Evolutionary conservation across 768 basidiomycete species (phyloP), one percentile per base, ranked within the genome.

Genomic region (Amanita pseudoporphyria): DNA sequence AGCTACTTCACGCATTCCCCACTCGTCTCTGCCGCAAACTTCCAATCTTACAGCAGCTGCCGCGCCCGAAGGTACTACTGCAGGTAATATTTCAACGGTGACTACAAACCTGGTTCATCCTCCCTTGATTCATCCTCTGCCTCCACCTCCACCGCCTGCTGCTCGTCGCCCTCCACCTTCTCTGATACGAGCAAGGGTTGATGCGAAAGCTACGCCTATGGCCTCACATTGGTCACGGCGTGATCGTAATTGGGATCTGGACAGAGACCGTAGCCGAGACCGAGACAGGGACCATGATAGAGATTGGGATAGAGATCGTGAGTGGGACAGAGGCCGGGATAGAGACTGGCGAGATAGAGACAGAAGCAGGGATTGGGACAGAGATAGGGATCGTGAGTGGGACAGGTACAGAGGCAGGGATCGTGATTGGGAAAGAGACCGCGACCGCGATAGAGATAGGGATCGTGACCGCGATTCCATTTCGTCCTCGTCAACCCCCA

Each of bases 351-450:
- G 33, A 9, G 19, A 19, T 12, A 60, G 54, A 45, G 58, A 56
- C 54, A 55, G 60, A 60, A 60, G 53, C 60, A 65, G 56, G 59
- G 66, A 54, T 60, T 63, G 47, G 58, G 47, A 39, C 37, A 33
- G 45, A 10, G 45, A 46, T 24, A 47, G 52, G 30, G 26, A 48
- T 3, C 35, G 49, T 18, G 50, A 47, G 14, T 51, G 46, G 32
- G 46, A 51, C 35, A 44, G 42, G 42, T 26, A 44, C n/a, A 45
- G 43, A 19, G 43, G 12, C 10, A 31, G 43, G 18, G 43, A 45
- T 19, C 44, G 33, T 16, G 40, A 41, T n/a, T 32, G 43, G 19
- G 39, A 43, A 6, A 40, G 39, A 37, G 47, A 53, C 31, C 32
- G 47, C 31, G 44, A 55, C 37, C 46, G 47, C 16, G 52, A 53